Evolutionary conservation across 2,329 filamentous ascomycete genomes (phyloP).

Genomic region (Cadophora luteo-olivacea): DNA sequence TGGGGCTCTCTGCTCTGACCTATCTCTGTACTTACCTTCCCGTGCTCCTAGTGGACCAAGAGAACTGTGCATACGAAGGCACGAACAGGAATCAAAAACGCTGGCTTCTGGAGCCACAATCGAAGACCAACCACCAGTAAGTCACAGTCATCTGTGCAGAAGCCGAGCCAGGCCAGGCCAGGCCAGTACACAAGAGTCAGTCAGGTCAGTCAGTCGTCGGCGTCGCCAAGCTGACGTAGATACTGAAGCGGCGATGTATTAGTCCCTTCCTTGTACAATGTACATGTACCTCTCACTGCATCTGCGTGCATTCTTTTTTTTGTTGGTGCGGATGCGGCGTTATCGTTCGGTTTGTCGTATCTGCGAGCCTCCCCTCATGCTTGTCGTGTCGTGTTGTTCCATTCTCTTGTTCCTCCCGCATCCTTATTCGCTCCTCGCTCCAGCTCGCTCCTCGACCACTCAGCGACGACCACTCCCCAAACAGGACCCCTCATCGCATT

Average conservation of each 20-base stretch:
- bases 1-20: not conserved
- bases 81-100: not conserved
- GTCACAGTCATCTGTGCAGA: constrained; percentile 9
- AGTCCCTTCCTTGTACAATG: not conserved
- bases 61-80: constrained; percentile 7
- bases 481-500: not conserved
- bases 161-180: not conserved
- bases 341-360: not conserved
- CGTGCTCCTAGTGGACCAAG: not conserved
- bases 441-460: constrained; percentile 14
- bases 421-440: not conserved
- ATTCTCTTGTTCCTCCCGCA: not conserved
- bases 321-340: not conserved
- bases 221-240: not conserved
- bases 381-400: constrained; percentile 5
- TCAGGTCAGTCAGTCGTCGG: not conserved
- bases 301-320: not conserved
- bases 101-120: not conserved
- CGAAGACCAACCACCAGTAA: not conserved
- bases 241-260: not conserved
- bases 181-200: not conserved
- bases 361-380: constrained; percentile 1
- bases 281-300: constrained; percentile 11
- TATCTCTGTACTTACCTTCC: not conserved
- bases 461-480: not conserved